Percentiles rank a stretch among this genome's conserved stretches.
Evolutionary conservation across 306 rosid species (phyloP).

Genomic region (Crotalaria pallida): DNA sequence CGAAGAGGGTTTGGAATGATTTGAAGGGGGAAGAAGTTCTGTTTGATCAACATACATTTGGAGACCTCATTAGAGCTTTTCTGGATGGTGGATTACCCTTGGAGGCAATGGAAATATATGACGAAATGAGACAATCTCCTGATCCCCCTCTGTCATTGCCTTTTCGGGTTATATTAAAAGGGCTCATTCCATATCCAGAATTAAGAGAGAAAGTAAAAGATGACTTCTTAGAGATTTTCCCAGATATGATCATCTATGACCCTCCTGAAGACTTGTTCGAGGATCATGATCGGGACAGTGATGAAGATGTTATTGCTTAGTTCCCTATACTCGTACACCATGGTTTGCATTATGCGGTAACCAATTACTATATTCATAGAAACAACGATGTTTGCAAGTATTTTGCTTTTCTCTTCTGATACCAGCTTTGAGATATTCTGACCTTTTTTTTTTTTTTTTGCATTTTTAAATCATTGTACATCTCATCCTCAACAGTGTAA

Average conservation of each 20-base stretch:
- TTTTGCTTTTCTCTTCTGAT: not conserved
- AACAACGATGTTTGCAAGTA: not conserved
- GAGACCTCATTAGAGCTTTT: slow-evolving; percentile 70
- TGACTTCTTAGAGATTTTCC: slow-evolving; percentile 80
- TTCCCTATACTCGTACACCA: not conserved
- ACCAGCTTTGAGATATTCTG: not conserved
- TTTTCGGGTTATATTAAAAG: slow-evolving; percentile 80
- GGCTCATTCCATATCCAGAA: slow-evolving; percentile 81
- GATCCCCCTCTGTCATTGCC: slow-evolving; percentile 82
- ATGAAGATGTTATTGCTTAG: not conserved
- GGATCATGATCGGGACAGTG: slow-evolving; percentile 35
- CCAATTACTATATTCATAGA: not conserved
- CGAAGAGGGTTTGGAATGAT: slow-evolving; percentile 77
- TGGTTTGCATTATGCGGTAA: not conserved
- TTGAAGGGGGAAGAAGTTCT: slow-evolving; percentile 62
- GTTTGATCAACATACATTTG: slow-evolving; percentile 96
- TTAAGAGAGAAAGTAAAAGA: slow-evolving; percentile 75
- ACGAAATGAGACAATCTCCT: slow-evolving; percentile 79
- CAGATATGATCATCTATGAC: slow-evolving; percentile 80
- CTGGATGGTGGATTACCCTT: slow-evolving; percentile 60
- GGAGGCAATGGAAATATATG: slow-evolving; percentile 74
- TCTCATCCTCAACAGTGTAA: not conserved
- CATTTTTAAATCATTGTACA: not conserved
- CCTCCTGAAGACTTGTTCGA: slow-evolving; percentile 93
- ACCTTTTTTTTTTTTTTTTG: too few species aligned